A percentile compares a stretch with the other conserved stretches of the same genome.
Conservation (phyloP, 2,329 filamentous ascomycete genomes). For the Chrysosporium queenslandicum region DNA sequence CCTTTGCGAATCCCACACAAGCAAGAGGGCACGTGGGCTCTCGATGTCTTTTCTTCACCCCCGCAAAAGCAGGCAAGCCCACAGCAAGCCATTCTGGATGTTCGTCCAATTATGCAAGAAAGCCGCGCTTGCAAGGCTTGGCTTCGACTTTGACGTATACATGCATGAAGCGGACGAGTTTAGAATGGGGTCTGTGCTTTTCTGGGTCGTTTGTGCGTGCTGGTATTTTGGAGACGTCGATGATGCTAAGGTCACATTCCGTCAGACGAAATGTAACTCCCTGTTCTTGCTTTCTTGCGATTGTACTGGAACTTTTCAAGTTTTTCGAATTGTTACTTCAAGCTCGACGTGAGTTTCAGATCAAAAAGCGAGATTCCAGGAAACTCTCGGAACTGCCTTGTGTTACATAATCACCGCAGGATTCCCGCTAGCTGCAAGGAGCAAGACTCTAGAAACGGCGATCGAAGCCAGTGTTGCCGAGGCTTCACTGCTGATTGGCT, state of each 20-base stretch:
- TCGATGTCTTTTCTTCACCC: background rate
- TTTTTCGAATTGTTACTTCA: background rate
- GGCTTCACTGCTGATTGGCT: background rate
- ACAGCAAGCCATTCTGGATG: background rate
- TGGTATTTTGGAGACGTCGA: too few relatives aligned
- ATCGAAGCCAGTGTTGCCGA: background rate
- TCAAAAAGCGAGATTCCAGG: background rate
- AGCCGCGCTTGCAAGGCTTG: conserved; percentile 5
- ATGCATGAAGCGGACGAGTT: conserved; percentile 3
- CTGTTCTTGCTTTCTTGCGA: too few relatives aligned
- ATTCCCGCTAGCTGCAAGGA: conserved; percentile 5
- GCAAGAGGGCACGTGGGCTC: conserved; percentile 8
- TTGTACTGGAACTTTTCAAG: background rate
- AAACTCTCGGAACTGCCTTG: background rate
- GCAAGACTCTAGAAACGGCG: conserved; percentile 7
- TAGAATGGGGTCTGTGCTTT: conserved; percentile 3
- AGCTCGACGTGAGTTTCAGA: too few relatives aligned
- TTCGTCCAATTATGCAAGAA: conserved; percentile 7
- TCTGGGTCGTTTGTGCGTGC: background rate
- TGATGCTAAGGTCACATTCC: background rate
- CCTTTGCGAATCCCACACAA: conserved; percentile 7
- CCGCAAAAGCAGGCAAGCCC: background rate
- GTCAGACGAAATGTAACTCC: too few relatives aligned
- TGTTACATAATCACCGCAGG: conserved; percentile 7
- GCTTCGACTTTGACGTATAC: conserved; percentile 1